Percentiles rank a stretch among this genome's conserved stretches.
Conservation (phyloP, 805 yeast genomes). For the Zygosaccharomyces bisporus region DNA sequence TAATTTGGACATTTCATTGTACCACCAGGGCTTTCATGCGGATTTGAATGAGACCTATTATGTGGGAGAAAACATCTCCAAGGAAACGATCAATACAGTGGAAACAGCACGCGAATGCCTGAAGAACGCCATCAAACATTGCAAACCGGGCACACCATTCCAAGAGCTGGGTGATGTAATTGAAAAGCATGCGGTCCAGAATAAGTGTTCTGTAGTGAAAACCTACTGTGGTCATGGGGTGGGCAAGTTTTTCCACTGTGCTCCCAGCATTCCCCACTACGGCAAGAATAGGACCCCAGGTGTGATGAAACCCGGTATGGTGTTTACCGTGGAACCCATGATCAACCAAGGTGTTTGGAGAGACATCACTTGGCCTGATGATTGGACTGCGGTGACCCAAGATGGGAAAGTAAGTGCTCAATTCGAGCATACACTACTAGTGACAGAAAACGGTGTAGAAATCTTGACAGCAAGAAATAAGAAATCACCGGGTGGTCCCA, state of each 20-base stretch:
- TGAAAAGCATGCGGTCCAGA: slow-evolving; percentile 76
- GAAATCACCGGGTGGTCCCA: slow-evolving; percentile 85
- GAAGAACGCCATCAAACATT: slow-evolving; percentile 74
- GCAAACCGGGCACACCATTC: slow-evolving; percentile 90
- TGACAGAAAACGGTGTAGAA: slow-evolving; percentile 92
- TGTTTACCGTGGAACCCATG: slow-evolving; percentile 98
- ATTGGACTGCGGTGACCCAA: slow-evolving; percentile 90
- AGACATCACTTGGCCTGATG: slow-evolving; percentile 92
- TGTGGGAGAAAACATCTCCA: slow-evolving; percentile 81
- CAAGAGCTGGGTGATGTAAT: slow-evolving; percentile 83
- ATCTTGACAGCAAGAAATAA: slow-evolving; percentile 78
- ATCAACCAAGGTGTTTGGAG: slow-evolving; percentile 76
- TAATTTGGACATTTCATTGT: slow-evolving; percentile 84
- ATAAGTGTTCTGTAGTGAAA: slow-evolving; percentile 82
- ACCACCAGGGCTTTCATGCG: slow-evolving; percentile 84
- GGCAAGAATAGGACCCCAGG: slow-evolving; percentile 92
- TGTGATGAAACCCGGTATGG: slow-evolving; percentile 91
- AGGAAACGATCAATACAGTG: slow-evolving; percentile 83
- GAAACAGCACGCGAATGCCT: slow-evolving; percentile 88
- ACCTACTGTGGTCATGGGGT: slow-evolving; percentile 94
- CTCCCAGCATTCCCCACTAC: slow-evolving; percentile 92
- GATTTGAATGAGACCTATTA: slow-evolving; percentile 96
- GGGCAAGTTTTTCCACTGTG: slow-evolving; percentile 80
- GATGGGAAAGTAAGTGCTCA: slow-evolving; percentile 93
- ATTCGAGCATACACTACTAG: slow-evolving; percentile 88